Conservation (phyloP, 495 filamentous ascomycete species). For the Trichocladium uniseriatum region DNA sequence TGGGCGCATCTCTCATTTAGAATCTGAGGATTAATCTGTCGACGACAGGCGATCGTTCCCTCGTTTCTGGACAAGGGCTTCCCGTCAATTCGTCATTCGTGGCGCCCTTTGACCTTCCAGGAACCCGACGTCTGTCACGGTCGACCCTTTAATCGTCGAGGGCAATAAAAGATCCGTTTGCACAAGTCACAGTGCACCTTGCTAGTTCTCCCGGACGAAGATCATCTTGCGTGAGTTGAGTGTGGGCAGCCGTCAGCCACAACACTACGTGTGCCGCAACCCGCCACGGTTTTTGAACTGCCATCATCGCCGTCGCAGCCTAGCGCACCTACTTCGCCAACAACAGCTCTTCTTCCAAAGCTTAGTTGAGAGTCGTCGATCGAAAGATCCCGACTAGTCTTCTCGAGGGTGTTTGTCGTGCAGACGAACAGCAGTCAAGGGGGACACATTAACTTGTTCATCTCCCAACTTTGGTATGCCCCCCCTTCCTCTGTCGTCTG, state of each 20-base stretch:
- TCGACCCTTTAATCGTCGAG: slow-evolving; percentile 27
- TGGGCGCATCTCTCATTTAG: slow-evolving; percentile 35
- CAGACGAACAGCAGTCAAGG: slow-evolving; percentile 42
- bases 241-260: slow-evolving; percentile 7
- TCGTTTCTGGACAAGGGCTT: slow-evolving; percentile 26
- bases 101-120: slow-evolving; percentile 21
- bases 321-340: neutral
- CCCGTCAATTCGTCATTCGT: slow-evolving; percentile 15
- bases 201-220: slow-evolving; percentile 19
- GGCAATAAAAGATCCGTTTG: slow-evolving; percentile 29
- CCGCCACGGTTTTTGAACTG: too few relatives aligned
- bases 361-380: slow-evolving; percentile 18
- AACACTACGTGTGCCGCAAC: neutral
- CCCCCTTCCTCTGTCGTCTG: slow-evolving; percentile 7
- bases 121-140: slow-evolving; percentile 27
- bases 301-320: slow-evolving; percentile 7
- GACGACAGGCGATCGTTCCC: slow-evolving; percentile 26
- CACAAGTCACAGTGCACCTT: slow-evolving; percentile 30
- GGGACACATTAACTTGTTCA: slow-evolving; percentile 99
- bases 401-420: slow-evolving; percentile 13
- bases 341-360: neutral
- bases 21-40: slow-evolving; percentile 25
- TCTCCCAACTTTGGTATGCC: slow-evolving; percentile 80
- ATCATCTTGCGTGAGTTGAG: slow-evolving; percentile 25
- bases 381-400: slow-evolving; percentile 29